A percentile compares a stretch with the other conserved stretches of the same genome.
Conservation (phyloP, 2,329 filamentous ascomycete species). For the Aspergillus sp. region DNA sequence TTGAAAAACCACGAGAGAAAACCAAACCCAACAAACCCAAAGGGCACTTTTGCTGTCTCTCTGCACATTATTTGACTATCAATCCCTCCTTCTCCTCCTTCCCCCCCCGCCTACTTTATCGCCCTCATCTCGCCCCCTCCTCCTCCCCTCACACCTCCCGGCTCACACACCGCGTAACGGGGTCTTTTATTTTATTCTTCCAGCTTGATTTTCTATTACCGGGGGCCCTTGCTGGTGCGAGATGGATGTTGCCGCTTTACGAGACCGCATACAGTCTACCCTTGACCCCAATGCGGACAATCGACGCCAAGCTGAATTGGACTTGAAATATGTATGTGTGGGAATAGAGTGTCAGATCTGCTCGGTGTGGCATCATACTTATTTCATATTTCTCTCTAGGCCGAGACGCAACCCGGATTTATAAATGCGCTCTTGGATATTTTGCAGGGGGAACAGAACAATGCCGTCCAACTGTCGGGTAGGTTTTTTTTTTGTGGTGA, state of each 20-base stretch:
- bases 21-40: slow-evolving; percentile 28
- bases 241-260: slow-evolving; percentile 64
- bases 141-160: slow-evolving; percentile 13
- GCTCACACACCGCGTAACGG: slow-evolving; percentile 25
- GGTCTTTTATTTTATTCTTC: slow-evolving; percentile 28
- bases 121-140: slow-evolving; percentile 14
- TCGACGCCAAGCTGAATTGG: slow-evolving; percentile 64
- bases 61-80: slow-evolving; percentile 15
- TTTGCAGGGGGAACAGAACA: slow-evolving; percentile 82
- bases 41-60: slow-evolving; percentile 17
- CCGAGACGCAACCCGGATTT: slow-evolving; percentile 87
- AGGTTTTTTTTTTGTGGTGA: slow-evolving; percentile 45
- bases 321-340: slow-evolving; percentile 63
- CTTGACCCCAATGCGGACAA: slow-evolving; percentile 64
- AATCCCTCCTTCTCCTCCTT: slow-evolving; percentile 11
- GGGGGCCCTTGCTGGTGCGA: slow-evolving; percentile 40
- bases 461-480: slow-evolving; percentile 85
- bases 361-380: slow-evolving; percentile 2
- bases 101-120: slow-evolving; percentile 15
- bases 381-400: slow-evolving; percentile 54
- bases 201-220: slow-evolving; percentile 26
- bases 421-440: slow-evolving; percentile 88
- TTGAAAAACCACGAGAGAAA: slow-evolving; percentile 30
- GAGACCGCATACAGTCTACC: slow-evolving; percentile 65
- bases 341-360: slow-evolving; percentile 6